Conservation (phyloP, 2,329 filamentous ascomycete genomes). For the Beauveria asiatica region DNA sequence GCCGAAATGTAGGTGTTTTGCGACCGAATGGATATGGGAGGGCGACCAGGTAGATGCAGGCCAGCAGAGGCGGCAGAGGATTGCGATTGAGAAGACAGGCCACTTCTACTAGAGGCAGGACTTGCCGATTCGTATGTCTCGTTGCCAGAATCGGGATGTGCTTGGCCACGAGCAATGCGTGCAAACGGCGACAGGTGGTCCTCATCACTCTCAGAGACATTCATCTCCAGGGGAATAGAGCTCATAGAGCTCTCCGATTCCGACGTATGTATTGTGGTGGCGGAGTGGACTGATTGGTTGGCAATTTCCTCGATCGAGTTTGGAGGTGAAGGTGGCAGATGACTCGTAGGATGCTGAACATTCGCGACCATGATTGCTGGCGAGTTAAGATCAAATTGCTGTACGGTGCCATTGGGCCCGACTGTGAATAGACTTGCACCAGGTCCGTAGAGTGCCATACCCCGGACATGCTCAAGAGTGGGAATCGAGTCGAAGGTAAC, state of each 20-base stretch:
- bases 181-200: slow-evolving; percentile 69
- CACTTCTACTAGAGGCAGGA: slow-evolving; percentile 55
- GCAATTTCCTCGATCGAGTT: slow-evolving; percentile 68
- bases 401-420: slow-evolving; percentile 77
- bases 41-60: slow-evolving; percentile 42
- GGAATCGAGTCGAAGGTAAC: slow-evolving; percentile 85
- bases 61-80: slow-evolving; percentile 37
- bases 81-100: slow-evolving; percentile 44
- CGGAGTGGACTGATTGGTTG: slow-evolving; percentile 39
- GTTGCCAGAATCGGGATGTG: slow-evolving; percentile 43
- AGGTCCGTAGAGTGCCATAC: slow-evolving; percentile 80
- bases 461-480: slow-evolving; percentile 71
- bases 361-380: slow-evolving; percentile 73
- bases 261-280: slow-evolving; percentile 39
- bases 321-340: slow-evolving; percentile 72
- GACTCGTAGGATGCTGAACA: slow-evolving; percentile 74
- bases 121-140: slow-evolving; percentile 57
- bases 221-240: slow-evolving; percentile 46
- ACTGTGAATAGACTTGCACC: slow-evolving; percentile 89
- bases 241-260: slow-evolving; percentile 41
- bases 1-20: slow-evolving; percentile 62
- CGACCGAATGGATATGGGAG: slow-evolving; percentile 42
- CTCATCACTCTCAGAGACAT: slow-evolving; percentile 66
- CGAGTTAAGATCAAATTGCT: slow-evolving; percentile 91
- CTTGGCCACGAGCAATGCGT: slow-evolving; percentile 64